Percentiles rank a stretch among this genome's conserved stretches.
phyloP scores from a whole-genome alignment of 106 monocot species.

The Platanthera guangdongensis region DNA sequence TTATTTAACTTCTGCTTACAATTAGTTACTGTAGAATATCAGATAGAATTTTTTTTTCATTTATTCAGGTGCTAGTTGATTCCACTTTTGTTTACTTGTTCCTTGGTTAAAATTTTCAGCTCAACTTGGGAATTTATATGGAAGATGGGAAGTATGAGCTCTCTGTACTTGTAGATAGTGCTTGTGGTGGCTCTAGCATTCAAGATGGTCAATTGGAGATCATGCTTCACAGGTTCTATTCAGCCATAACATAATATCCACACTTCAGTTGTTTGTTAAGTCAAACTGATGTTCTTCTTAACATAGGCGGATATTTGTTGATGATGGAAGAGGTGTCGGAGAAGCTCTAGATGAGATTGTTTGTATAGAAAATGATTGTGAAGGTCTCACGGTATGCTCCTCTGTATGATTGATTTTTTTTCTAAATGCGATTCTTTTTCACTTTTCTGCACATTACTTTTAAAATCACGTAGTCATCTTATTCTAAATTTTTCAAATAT shows the following conservation, averaged over 20 bases:
- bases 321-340: slow-evolving; percentile 55
- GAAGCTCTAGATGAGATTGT: slow-evolving; percentile 68
- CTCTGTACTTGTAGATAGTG: slow-evolving; percentile 60
- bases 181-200: slow-evolving; percentile 62
- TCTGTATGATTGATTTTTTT: neutral
- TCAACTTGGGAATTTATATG: slow-evolving; percentile 60
- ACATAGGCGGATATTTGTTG: slow-evolving; percentile 33
- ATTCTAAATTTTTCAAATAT: neutral
- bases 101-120: slow-evolving; percentile 28
- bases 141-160: slow-evolving; percentile 54
- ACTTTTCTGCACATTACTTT: neutral
- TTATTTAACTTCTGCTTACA: neutral
- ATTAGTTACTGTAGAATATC: neutral
- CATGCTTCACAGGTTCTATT: slow-evolving; percentile 57
- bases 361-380: slow-evolving; percentile 29
- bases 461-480: neutral
- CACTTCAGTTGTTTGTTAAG: neutral
- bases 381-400: slow-evolving; percentile 45
- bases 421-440: neutral
- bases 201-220: slow-evolving; percentile 61
- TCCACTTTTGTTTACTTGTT: slow-evolving; percentile 1
- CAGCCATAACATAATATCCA: neutral
- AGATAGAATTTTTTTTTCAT: neutral
- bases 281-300: slow-evolving; percentile 1
- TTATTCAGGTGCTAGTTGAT: neutral